A percentile compares a stretch with the other conserved stretches of the same genome.
Conservation (phyloP, 345 rosid genomes). For the Euphorbia lathyris region DNA sequence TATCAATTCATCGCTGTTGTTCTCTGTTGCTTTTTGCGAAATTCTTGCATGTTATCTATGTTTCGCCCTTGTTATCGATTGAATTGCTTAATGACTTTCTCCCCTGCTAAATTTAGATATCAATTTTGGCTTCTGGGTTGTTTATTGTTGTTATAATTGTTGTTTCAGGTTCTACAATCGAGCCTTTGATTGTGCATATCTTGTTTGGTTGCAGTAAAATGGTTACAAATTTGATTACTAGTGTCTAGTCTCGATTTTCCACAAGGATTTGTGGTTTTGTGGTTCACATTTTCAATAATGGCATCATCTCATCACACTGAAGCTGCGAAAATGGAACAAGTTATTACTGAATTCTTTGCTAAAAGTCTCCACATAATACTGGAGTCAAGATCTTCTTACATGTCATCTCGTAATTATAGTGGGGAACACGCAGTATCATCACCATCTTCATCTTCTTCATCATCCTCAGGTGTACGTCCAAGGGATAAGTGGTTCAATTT, state of each 20-base stretch:
- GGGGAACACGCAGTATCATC: slow-evolving; percentile 74
- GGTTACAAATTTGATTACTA: background rate
- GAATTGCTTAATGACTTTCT: background rate
- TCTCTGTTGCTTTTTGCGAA: background rate
- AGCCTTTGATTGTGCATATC: slow-evolving; percentile 6
- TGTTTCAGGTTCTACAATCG: background rate
- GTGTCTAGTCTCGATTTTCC: slow-evolving; percentile 16
- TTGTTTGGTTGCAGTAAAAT: slow-evolving; percentile 28
- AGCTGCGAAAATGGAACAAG: slow-evolving; percentile 75
- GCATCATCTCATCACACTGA: slow-evolving; percentile 63
- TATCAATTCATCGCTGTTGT: background rate
- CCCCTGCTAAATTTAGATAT: too few species aligned
- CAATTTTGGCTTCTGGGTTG: background rate
- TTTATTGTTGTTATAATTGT: background rate
- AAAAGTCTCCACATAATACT: slow-evolving; percentile 89
- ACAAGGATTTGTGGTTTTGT: slow-evolving; percentile 17
- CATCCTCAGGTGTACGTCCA: slow-evolving; percentile 71
- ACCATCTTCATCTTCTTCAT: slow-evolving; percentile 71
- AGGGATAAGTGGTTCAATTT: slow-evolving; percentile 94
- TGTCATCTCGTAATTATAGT: slow-evolving; percentile 78
- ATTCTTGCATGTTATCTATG: background rate
- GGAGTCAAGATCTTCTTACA: slow-evolving; percentile 76
- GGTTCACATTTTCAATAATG: slow-evolving; percentile 28
- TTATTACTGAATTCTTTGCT: slow-evolving; percentile 80
- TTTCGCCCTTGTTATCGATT: background rate